Conservation (phyloP, 768 basidiomycete species). For the Botryobasidium botryosum region DNA sequence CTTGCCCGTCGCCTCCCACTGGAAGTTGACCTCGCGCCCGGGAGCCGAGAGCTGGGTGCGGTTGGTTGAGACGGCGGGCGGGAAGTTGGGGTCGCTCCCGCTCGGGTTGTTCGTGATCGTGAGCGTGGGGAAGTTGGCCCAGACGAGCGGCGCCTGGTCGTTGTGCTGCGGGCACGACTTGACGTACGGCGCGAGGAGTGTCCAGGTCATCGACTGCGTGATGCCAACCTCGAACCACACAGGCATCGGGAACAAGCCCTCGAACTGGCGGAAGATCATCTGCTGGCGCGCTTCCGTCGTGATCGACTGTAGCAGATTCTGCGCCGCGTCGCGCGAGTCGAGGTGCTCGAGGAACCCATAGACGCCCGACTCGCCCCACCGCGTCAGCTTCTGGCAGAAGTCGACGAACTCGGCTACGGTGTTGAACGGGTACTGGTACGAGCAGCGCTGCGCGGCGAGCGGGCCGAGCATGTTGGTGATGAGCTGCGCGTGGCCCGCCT, state of each 20-base stretch:
- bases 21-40: constrained; percentile 29
- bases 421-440: constrained; percentile 37
- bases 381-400: constrained; percentile 39
- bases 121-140: constrained; percentile 29
- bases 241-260: constrained; percentile 45
- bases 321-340: constrained; percentile 35
- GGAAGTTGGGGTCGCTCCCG: constrained; percentile 13
- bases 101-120: constrained; percentile 27
- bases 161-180: constrained; percentile 35
- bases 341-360: constrained; percentile 52
- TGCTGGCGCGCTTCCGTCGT: constrained; percentile 48
- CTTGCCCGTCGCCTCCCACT: constrained; percentile 41
- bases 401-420: constrained; percentile 42
- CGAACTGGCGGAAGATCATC: constrained; percentile 45
- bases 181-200: constrained; percentile 37
- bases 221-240: constrained; percentile 39
- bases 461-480: constrained; percentile 34
- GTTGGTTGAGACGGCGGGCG: constrained; percentile 38
- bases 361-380: constrained; percentile 40
- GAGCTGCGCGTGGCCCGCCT: constrained; percentile 42
- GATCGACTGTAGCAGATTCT: constrained; percentile 38
- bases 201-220: constrained; percentile 48
- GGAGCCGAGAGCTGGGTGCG: constrained; percentile 32
- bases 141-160: constrained; percentile 7
- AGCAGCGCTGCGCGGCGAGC: constrained; percentile 37